These are phyloP conservation scores for Starmerella sirachaensis DNA, from an alignment of 805 yeast species.

Conservation along the genomic window DNA sequence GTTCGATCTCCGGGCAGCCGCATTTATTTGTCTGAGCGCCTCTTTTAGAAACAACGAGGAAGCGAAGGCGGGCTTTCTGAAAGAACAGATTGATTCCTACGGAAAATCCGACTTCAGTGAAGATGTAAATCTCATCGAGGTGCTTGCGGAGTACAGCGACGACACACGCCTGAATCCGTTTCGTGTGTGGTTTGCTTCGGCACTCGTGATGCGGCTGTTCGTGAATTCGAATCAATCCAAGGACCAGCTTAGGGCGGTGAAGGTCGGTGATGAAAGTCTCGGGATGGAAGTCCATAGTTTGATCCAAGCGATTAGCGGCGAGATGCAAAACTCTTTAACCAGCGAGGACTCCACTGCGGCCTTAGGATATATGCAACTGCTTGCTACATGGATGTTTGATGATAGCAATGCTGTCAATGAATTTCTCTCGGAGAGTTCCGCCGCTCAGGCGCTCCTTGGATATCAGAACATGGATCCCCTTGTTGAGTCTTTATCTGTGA, in stretches of 20 bases:
- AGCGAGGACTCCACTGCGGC: constrained; percentile 58
- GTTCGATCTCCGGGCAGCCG: constrained; percentile 69
- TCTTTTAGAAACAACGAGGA: constrained; percentile 53
- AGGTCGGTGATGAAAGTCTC: constrained; percentile 38
- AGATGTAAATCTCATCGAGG: constrained; percentile 51
- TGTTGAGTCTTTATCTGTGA: constrained; percentile 60
- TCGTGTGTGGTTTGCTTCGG: constrained; percentile 69
- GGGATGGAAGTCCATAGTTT: constrained; percentile 61
- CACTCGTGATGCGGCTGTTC: constrained; percentile 50
- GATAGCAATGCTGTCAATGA: constrained; percentile 63
- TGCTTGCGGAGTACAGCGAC: constrained; percentile 65
- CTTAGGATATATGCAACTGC: constrained; percentile 62
- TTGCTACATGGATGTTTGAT: constrained; percentile 68
- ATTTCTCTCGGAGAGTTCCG: constrained; percentile 55
- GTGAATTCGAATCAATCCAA: constrained; percentile 28
- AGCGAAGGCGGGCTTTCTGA: constrained; percentile 49
- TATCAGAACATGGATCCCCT: constrained; percentile 46
- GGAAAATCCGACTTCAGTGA: constrained; percentile 14
- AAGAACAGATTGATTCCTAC: constrained; percentile 48
- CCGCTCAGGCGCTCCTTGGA: constrained; percentile 55
- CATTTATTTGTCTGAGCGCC: constrained; percentile 53
- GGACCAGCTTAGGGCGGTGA: constrained; percentile 32
- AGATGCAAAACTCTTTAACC: constrained; percentile 53
- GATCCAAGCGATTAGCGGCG: constrained; percentile 67
- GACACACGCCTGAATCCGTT: constrained; percentile 71